phyloP scores from a whole-genome alignment of 148 eudicot genomes.

The Rhododendron mucronatum region DNA sequence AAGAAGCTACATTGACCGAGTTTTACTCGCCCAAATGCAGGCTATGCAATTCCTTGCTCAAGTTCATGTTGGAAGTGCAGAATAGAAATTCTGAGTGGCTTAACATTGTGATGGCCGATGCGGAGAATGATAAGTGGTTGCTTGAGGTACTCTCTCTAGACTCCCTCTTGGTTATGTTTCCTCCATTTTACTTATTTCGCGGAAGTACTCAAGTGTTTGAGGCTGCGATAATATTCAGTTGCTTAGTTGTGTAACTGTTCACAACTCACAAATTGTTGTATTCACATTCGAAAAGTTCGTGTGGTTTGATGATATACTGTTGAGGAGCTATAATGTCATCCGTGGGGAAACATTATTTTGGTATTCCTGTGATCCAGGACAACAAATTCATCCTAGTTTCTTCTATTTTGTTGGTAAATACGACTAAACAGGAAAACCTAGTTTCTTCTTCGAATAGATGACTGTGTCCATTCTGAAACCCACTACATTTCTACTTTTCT shows the following conservation, averaged over 20 bases:
- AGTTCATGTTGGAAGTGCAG: conserved; percentile 67
- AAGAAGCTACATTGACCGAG: conserved; percentile 75
- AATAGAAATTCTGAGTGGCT: conserved; percentile 76
- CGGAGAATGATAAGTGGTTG: conserved; percentile 79
- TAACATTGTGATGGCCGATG: conserved; percentile 86
- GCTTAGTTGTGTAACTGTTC: background rate
- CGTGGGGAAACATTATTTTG: background rate
- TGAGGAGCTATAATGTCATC: background rate
- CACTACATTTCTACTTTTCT: too few species aligned
- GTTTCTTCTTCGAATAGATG: background rate
- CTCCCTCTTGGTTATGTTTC: background rate
- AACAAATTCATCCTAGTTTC: background rate
- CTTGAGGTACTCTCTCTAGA: conserved; percentile 64
- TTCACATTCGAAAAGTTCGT: background rate
- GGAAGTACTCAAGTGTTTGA: background rate
- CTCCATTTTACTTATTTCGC: background rate
- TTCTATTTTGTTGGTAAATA: background rate
- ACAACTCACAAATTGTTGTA: background rate
- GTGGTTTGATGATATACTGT: background rate
- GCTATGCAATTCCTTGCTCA: conserved; percentile 76
- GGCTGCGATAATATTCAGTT: background rate
- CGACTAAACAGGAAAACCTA: too few species aligned
- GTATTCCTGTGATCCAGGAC: background rate
- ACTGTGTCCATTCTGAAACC: background rate
- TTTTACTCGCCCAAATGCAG: conserved; percentile 86